These are phyloP conservation scores for Fusarium transvaalense DNA, from an alignment of 2,329 filamentous ascomycete genomes.

Conservation along the genomic window DNA sequence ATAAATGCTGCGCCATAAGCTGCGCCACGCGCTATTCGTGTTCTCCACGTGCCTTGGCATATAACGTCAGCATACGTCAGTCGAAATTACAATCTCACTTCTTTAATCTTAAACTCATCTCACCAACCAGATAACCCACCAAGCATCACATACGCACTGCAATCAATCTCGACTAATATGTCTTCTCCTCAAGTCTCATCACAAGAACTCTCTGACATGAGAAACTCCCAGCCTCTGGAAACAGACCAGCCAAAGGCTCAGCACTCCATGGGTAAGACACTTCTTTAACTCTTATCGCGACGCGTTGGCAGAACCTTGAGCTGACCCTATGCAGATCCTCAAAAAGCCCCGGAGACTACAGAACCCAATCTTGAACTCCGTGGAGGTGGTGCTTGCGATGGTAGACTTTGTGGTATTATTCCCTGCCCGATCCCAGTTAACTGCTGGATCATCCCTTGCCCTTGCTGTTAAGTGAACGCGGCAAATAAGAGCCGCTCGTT, in stretches of 20 bases:
- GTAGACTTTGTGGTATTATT: constrained; percentile 26
- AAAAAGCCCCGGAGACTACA: constrained; percentile 17
- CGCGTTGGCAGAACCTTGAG: neutral
- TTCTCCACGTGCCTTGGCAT: neutral
- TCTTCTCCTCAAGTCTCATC: neutral
- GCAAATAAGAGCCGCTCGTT: neutral
- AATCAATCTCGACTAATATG: neutral
- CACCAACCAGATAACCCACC: neutral
- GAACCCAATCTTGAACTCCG: constrained; percentile 20
- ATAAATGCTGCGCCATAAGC: neutral
- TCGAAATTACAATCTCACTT: neutral
- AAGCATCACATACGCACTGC: no score
- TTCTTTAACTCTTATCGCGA: no score
- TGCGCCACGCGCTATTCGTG: neutral
- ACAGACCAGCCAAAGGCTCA: constrained; percentile 24
- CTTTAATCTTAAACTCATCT: neutral
- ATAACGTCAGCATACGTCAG: constrained; percentile 29
- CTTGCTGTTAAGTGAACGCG: constrained; percentile 8
- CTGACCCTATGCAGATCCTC: constrained; percentile 6
- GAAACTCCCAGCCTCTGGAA: constrained; percentile 5
- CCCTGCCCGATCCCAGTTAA: constrained; percentile 32
- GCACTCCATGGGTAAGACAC: constrained; percentile 20
- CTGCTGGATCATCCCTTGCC: constrained; percentile 36
- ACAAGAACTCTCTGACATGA: constrained; percentile 19
- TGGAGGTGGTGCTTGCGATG: constrained; percentile 30